Evolutionary conservation across 1,284 basidiomycete species (phyloP), one percentile per base, ranked within the genome.

Genomic region (Microbotryum lychnidis-dioicae): DNA sequence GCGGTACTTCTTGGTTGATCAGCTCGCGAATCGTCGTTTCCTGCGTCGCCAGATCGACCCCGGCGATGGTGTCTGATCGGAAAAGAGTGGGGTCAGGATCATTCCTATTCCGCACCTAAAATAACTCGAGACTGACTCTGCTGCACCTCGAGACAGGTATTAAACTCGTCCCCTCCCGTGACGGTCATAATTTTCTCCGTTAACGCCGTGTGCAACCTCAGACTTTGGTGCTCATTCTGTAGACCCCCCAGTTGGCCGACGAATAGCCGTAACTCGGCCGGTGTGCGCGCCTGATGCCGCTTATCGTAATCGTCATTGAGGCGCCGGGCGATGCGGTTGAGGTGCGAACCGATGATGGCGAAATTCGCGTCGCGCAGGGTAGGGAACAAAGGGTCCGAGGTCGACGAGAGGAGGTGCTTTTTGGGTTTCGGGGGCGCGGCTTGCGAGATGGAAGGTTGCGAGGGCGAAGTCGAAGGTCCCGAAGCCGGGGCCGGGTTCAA

Each of bases 321-420:
- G 31, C 89, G 80, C 66, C 84, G 84, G 1, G 96, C 96, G 16
- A 89, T 82, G 66, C 80, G 82, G 70, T 88, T 93, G 51, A 99
- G 78, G 71, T 83, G 83, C 71, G 83, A 84, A 0, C 93, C 93
- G 3, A 98, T 86, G n/a, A 86, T 81, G 7, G 92, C 88, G 76
- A 98, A 98, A 75, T 98, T 97, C 62, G 90, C 78, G 74, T 98
- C 92, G 60, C 90, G 81, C 54, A 98, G 77, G 71, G 94, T 89
- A 18, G 79, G 79, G 65, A 90, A 88, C 12, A 99, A 79, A n/a
- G 84, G 82, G 72, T 98, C 96, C 8, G 84, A 86, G 0, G 80
- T 70, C 0, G 86, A 80, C 37, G 88, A 61, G 29, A 70, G 62
- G 21, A 68, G 58, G 42, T 70, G 66, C 54, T 71, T 70, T 44